Conservation (phyloP, 106 monocot species). For the Alisma plantagoaquatica region DNA sequence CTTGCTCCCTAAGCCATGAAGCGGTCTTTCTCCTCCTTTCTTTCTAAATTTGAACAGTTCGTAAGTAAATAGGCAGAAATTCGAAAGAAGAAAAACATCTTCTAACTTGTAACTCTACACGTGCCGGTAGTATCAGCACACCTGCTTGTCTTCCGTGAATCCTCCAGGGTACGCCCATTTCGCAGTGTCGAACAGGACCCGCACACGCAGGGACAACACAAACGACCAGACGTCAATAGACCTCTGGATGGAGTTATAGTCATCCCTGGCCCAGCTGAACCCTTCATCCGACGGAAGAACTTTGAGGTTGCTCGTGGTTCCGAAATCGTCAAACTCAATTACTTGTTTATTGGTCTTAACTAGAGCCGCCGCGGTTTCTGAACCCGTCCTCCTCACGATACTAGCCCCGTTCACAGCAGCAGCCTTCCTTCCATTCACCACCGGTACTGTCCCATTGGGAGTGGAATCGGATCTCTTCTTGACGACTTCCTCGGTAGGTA, state of each 20-base stretch:
- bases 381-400: conserved; percentile 24
- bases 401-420: conserved; percentile 26
- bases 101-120: background rate
- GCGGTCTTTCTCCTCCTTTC: conserved; percentile 65
- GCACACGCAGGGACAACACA: conserved; percentile 53
- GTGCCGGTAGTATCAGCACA: background rate
- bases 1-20: conserved; percentile 82
- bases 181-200: conserved; percentile 62
- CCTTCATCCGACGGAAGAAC: conserved; percentile 78
- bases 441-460: conserved; percentile 1
- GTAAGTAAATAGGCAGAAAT: no score
- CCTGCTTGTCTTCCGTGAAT: conserved; percentile 86
- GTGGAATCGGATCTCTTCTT: conserved; percentile 11
- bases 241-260: conserved; percentile 71
- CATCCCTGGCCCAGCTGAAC: conserved; percentile 88
- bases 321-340: conserved; percentile 6
- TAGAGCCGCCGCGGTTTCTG: conserved; percentile 18
- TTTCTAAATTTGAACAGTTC: conserved; percentile 34
- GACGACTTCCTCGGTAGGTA: conserved; percentile 35
- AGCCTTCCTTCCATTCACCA: conserved; percentile 36
- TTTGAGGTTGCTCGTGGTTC: conserved; percentile 37
- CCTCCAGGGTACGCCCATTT: conserved; percentile 82
- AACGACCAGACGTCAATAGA: conserved; percentile 81
- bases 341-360: conserved; percentile 23
- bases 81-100: no score